Percentiles rank a stretch among this genome's conserved stretches.
These are phyloP conservation scores for Zygosaccharomyces bisporus DNA, from an alignment of 805 yeast genomes.

Conservation along the genomic window DNA sequence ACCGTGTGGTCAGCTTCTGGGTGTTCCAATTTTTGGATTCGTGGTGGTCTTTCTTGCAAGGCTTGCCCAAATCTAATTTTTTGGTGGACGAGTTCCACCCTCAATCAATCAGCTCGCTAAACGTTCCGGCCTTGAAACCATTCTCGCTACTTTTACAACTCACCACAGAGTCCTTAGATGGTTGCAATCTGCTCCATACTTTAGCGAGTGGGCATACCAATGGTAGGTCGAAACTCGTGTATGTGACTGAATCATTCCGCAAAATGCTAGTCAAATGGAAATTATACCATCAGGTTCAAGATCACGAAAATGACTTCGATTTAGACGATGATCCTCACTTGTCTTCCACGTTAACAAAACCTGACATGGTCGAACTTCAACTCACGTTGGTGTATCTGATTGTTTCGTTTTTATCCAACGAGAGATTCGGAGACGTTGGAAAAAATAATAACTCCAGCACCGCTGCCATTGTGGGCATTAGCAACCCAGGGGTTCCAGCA, in stretches of 20 bases:
- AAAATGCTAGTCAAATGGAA: slow-evolving; percentile 22
- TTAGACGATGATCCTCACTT: neutral
- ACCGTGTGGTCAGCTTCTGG: slow-evolving; percentile 26
- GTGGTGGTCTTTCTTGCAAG: slow-evolving; percentile 32
- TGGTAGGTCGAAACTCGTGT: slow-evolving; percentile 17
- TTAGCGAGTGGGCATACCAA: slow-evolving; percentile 12
- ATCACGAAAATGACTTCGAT: slow-evolving; percentile 22
- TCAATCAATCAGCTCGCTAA: slow-evolving; percentile 18
- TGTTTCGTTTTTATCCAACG: slow-evolving; percentile 15
- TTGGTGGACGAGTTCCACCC: slow-evolving; percentile 29
- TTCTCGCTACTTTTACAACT: slow-evolving; percentile 23
- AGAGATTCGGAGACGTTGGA: slow-evolving; percentile 2
- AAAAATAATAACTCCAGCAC: neutral
- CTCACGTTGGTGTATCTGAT: slow-evolving; percentile 29
- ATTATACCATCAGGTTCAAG: slow-evolving; percentile 26
- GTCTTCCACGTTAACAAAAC: slow-evolving; percentile 16
- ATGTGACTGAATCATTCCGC: slow-evolving; percentile 25
- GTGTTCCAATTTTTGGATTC: slow-evolving; percentile 31
- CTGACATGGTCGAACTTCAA: slow-evolving; percentile 30
- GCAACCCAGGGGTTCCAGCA: neutral
- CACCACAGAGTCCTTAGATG: slow-evolving; percentile 23
- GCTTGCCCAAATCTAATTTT: slow-evolving; percentile 29
- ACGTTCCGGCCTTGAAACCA: slow-evolving; percentile 24
- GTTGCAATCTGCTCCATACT: slow-evolving; percentile 23
- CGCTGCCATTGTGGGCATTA: neutral